Evolutionary conservation across 2,329 filamentous ascomycete genomes (phyloP), one percentile per base, ranked within the genome.

Genomic region (Diaporthe longicolla): DNA sequence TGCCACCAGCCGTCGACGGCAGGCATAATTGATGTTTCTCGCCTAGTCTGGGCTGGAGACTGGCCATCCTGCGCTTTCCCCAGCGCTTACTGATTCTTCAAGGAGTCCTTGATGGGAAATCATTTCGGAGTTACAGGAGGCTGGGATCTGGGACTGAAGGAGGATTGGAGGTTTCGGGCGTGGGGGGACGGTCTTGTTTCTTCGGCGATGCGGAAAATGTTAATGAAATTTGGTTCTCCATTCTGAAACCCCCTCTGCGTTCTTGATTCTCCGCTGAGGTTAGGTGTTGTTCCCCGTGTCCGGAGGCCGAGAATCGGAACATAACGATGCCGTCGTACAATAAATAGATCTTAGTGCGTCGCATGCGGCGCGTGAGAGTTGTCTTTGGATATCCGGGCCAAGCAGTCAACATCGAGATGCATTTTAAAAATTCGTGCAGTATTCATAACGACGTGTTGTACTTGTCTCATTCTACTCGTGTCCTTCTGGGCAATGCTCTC

Each of bases 391-490:
- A 35, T 52, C 21, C 19, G 32, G 43, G 40, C 24, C n/a, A 13
- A 10, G 17, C 9, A 43, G 2, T 21, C 40, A 45, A 19, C 11
- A n/a, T 35, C 2, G 21, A 4, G 29, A 37, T 19, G 17, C 7
- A 24, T 52, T n/a, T 29, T 24, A 40, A 8, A 40, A 1, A 26
- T 15, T 26, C 9, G n/a, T 19, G n/a, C 8, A 5, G 15, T 54
- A 15, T 68, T 68, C 63, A 50, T 68, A 26, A 68, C 29, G 10
- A 54, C 45, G 24, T 68, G 37, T 54, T 54, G 48, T 37, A 40
- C n/a, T 26, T 68, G 32, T 40, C 45, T 68, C 63, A 21, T 54
- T 54, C 63, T 68, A 54, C 10, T 68, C 63, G 17, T 68, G n/a
- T 68, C 15, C 17, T 50, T 21, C 26, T 9, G 37, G 43, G 26